Percentiles rank a stretch among this genome's conserved stretches.
Conservation (phyloP, 192 early-diverging fungal species). For the Entrophospora sp. region DNA sequence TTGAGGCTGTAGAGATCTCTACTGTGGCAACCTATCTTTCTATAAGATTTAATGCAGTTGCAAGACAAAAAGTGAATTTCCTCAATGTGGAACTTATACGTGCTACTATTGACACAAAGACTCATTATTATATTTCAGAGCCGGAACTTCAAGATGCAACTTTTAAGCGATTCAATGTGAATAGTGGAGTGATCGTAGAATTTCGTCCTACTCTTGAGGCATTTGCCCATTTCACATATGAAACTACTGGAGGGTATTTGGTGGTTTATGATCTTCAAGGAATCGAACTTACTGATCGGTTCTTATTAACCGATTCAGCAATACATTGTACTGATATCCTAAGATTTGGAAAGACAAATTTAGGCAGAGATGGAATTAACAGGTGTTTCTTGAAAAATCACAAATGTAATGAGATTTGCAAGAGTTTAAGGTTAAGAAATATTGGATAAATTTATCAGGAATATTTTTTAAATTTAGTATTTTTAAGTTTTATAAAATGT, state of each 20-base stretch:
- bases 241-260: slow-evolving; percentile 4
- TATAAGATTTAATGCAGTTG: not conserved
- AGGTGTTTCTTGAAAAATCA: slow-evolving; percentile 1
- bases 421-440: slow-evolving; percentile 1
- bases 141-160: not conserved
- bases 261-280: slow-evolving; percentile 15
- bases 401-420: slow-evolving; percentile 1
- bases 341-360: slow-evolving; percentile 10
- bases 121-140: not conserved
- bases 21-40: not conserved
- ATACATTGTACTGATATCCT: slow-evolving; percentile 8
- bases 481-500: no score
- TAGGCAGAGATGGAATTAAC: slow-evolving; percentile 1
- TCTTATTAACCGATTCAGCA: slow-evolving; percentile 13
- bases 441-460: no score
- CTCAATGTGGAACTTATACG: not conserved
- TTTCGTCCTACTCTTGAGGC: slow-evolving; percentile 5
- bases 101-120: not conserved
- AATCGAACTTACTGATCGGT: not conserved
- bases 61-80: not conserved
- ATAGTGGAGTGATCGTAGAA: slow-evolving; percentile 5
- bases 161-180: slow-evolving; percentile 12
- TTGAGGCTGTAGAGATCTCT: slow-evolving; percentile 11
- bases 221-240: slow-evolving; percentile 10
- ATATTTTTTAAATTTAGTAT: no score